Percentiles rank a stretch among this genome's conserved stretches.
Conservation (phyloP, 208 protist genomes). For the Herpetomonas samuelpessoai region DNA sequence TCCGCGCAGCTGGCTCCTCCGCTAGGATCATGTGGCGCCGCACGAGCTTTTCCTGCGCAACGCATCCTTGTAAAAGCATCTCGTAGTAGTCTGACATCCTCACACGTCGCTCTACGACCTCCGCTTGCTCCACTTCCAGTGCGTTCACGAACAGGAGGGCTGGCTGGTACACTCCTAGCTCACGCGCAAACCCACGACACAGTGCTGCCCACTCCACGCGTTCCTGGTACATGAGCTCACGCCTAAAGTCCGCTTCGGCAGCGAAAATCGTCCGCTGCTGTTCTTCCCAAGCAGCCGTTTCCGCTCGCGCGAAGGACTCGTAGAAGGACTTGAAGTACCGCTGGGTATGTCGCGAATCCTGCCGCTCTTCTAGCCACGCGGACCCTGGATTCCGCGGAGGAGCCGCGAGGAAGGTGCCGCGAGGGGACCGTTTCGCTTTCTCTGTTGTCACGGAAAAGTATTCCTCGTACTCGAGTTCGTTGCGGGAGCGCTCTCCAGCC, state of each 20-base stretch:
- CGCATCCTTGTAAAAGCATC: conserved; percentile 2
- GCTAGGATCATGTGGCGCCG: neutral
- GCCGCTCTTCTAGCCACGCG: neutral
- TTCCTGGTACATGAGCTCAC: neutral
- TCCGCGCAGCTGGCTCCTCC: neutral
- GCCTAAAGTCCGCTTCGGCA: neutral
- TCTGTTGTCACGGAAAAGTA: too few species aligned
- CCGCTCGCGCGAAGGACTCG: neutral
- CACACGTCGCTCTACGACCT: conserved; percentile 1
- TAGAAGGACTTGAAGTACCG: neutral
- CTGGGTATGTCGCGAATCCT: neutral
- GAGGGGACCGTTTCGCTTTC: too few species aligned
- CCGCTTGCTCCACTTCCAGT: conserved; percentile 1
- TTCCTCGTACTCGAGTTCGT: too few species aligned
- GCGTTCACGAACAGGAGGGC: neutral
- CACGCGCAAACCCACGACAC: neutral
- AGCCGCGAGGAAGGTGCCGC: too few species aligned
- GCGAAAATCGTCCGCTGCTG: neutral
- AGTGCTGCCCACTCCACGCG: neutral
- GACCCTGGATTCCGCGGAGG: too few species aligned
- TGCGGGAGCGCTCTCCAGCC: too few species aligned
- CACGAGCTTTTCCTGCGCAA: neutral
- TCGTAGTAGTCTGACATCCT: neutral
- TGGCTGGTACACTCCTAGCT: neutral
- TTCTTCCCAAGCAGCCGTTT: neutral